Base-by-base conservation (phyloP, 352 stramenopile genomes). In the Globisporangium barbulae region DNA sequence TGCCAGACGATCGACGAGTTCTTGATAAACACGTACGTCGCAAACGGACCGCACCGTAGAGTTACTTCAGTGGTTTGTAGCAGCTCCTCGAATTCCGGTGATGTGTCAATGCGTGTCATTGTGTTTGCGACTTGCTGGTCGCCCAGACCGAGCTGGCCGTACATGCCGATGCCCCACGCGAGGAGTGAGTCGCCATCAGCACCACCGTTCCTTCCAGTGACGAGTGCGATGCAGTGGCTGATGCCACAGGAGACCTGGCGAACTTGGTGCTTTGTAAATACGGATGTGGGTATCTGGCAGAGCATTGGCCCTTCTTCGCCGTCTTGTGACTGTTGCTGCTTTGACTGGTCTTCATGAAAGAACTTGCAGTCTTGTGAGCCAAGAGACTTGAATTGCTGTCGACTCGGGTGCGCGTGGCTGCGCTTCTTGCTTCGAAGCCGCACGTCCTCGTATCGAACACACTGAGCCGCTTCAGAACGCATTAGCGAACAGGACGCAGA, bases 111-210 rank as follows among this genome's bases (percentile, higher is more conserved):
- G 7, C 55, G 64, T 1, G 63, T 67, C 62, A 83, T 64, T 3
- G 33, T 61, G 3, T 67, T 54, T 10, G 65, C 61, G 25, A n/a
- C 5, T 33, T 69, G 65, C n/a, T 59, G 58, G 10, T 69, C 58
- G 21, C 70, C 74, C 6, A 85, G 68, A 6, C 76, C 76, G 19
- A 85, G 71, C n/a, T 85, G 76, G 0, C 74, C 76, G 35, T 83
- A 78, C n/a, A 74, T 37, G 9, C 72, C 76, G 6, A 71, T 15
- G 0, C 76, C 76, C 76, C 74, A 83, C 3, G 70, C 37, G 56
- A 68, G 75, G 35, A 85, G 21, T 44, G 49, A 25, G 42, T 56
- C 30, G 8, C 12, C 25, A 48, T 47, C 4, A 8, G 25, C 25
- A 28, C 2, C 25, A 28, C 25, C 25, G 25, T 28, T 60, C 54